Evolutionary conservation across 2,329 filamentous ascomycete species (phyloP).

Genomic region (Clonostachys chloroleuca): DNA sequence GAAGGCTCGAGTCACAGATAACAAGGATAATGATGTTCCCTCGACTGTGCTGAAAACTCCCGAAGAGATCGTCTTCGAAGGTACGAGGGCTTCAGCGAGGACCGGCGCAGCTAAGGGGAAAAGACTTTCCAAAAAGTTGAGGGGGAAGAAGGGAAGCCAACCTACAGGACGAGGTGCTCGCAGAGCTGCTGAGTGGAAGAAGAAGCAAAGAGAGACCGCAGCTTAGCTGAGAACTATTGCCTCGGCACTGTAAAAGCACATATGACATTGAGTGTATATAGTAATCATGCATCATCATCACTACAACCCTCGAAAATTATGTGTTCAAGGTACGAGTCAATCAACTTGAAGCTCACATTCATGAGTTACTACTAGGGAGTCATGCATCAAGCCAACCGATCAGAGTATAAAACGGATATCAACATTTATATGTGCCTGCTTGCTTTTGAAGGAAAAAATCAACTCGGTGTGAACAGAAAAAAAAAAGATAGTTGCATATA

Average conservation of each 20-base stretch:
- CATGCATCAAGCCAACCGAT: not conserved
- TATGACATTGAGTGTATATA: not conserved
- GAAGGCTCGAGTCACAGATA: not conserved
- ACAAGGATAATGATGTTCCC: slow-evolving; percentile 11
- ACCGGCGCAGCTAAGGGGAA: slow-evolving; percentile 60
- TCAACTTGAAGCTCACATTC: too few relatives aligned
- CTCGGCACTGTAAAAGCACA: too few relatives aligned
- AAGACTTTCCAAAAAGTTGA: slow-evolving; percentile 53
- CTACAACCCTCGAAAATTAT: not conserved
- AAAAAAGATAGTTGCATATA: slow-evolving; percentile 16
- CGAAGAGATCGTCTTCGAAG: slow-evolving; percentile 76
- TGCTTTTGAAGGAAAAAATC: slow-evolving; percentile 4
- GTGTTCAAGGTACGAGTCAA: too few relatives aligned
- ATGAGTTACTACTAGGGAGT: not conserved
- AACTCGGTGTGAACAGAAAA: slow-evolving; percentile 7
- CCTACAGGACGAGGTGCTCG: slow-evolving; percentile 30
- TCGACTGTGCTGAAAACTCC: slow-evolving; percentile 45
- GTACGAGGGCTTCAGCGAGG: slow-evolving; percentile 65
- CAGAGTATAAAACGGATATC: slow-evolving; percentile 13
- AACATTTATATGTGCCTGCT: slow-evolving; percentile 24
- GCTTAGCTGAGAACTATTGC: too few relatives aligned
- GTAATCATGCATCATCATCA: not conserved
- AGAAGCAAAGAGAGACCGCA: slow-evolving; percentile 18
- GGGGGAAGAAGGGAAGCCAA: slow-evolving; percentile 31
- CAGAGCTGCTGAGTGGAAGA: slow-evolving; percentile 39